phyloP scores from a whole-genome alignment of 768 basidiomycete genomes.

The Leccinum uliginosum region DNA sequence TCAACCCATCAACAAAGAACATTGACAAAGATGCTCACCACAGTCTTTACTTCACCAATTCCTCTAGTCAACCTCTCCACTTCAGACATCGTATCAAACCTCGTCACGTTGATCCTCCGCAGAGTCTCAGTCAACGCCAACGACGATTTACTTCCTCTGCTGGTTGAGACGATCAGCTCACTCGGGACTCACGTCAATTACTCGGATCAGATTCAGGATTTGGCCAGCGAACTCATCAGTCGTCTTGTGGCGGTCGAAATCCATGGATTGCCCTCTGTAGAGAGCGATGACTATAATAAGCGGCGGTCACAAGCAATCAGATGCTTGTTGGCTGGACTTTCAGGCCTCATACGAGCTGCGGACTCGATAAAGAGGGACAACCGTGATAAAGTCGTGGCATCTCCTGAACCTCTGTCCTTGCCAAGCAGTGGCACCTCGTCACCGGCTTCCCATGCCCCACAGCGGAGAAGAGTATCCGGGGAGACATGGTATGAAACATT shows the following conservation, averaged over 20 bases:
- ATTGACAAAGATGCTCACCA: constrained; percentile 72
- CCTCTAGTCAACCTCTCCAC: constrained; percentile 89
- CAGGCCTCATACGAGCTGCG: constrained; percentile 65
- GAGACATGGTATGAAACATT: constrained; percentile 92
- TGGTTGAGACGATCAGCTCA: constrained; percentile 77
- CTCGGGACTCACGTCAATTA: constrained; percentile 92
- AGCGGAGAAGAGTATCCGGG: constrained; percentile 65
- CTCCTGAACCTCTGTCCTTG: constrained; percentile 24
- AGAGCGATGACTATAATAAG: constrained; percentile 34
- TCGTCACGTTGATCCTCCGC: constrained; percentile 70
- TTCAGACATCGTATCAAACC: constrained; percentile 78
- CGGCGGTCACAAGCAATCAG: constrained; percentile 64
- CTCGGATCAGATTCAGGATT: constrained; percentile 92
- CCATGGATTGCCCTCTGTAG: constrained; percentile 47
- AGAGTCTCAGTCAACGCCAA: constrained; percentile 56
- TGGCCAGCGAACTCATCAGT: constrained; percentile 76
- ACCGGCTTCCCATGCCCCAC: constrained; percentile 36
- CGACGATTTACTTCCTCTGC: constrained; percentile 59
- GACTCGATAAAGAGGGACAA: constrained; percentile 35
- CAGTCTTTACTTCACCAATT: constrained; percentile 76
- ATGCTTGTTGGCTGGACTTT: constrained; percentile 63
- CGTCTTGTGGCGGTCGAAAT: constrained; percentile 69
- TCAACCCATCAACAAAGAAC: constrained; percentile 52
- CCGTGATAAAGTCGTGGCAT: constrained; percentile 7
- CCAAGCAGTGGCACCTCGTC: constrained; percentile 26